Base-by-base conservation (phyloP, 441 rosid species). In the Erodium chrysanthum region DNA sequence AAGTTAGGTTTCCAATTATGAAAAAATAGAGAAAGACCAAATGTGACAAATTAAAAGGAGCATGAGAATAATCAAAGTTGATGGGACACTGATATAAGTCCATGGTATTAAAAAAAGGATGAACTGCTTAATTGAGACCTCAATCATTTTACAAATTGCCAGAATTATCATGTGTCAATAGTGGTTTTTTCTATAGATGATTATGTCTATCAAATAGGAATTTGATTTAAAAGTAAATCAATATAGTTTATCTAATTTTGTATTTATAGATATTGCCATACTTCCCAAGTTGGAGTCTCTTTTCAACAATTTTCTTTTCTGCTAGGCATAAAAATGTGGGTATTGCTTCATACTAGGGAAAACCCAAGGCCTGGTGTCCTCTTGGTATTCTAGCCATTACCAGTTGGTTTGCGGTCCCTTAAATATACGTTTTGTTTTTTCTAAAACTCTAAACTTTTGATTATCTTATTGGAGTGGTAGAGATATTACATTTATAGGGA, bases 1-100 rank as follows among this genome's bases (percentile, higher is more conserved):
- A 18, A 44, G 35, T 71, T 59, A 22, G 27, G 59, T 58, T 35
- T 25, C 8, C 17, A 9, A 42, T 42, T 54, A 60, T 58, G 20
- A 29, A 23, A 21, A 21, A 50, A 14, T 0, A 20, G 0, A 64
- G 6, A 46, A 60, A 63, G 54, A 40, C 40, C 65, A 77, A 37
- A 46, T 46, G 52, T 20, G 61, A 54, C 23, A 37, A 27, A 74
- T 56, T 68, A 46, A 61, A 33, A n/a, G 60, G 59, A 56, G 63
- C 59, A 62, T 29, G 35, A 25, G 64, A 60, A 11, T 15, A 60
- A 14, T 12, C 7, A 60, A 27, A 23, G 12, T 2, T 5, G 18
- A 25, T 60, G 35, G 35, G 12, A 25, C 35, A 23, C 31, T 23
- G 25, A 56, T 18, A 56, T 9, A 20, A 20, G 12, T 52, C 60